phyloP scores from a whole-genome alignment of 1,139 yeast species.

The Kodamaea ohmeri region DNA sequence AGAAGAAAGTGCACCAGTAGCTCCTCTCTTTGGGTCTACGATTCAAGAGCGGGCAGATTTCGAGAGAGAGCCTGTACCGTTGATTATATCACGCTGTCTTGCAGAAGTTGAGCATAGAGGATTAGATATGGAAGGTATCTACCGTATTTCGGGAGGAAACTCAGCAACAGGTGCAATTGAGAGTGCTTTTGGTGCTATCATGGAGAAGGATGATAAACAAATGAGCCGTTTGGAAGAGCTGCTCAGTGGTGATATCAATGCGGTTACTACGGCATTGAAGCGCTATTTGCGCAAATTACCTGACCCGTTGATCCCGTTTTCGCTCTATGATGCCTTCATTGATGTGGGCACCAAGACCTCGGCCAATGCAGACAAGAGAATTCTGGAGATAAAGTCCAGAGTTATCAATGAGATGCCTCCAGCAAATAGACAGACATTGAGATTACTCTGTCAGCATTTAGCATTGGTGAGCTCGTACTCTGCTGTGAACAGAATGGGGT shows the following conservation, averaged over 20 bases:
- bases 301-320: slow-evolving; percentile 76
- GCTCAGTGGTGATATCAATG: slow-evolving; percentile 72
- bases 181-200: slow-evolving; percentile 37
- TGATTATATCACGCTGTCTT: slow-evolving; percentile 70
- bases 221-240: slow-evolving; percentile 42
- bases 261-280: slow-evolving; percentile 82
- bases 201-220: slow-evolving; percentile 36
- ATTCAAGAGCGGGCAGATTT: slow-evolving; percentile 56
- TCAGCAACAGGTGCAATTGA: slow-evolving; percentile 66
- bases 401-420: slow-evolving; percentile 51
- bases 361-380: slow-evolving; percentile 28
- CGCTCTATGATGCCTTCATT: slow-evolving; percentile 65
- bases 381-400: slow-evolving; percentile 25
- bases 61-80: slow-evolving; percentile 66
- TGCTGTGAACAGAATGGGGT: slow-evolving; percentile 68
- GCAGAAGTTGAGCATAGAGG: slow-evolving; percentile 76
- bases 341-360: slow-evolving; percentile 37
- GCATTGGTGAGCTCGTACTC: slow-evolving; percentile 50
- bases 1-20: slow-evolving; percentile 14
- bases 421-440: slow-evolving; percentile 63
- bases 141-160: slow-evolving; percentile 87
- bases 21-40: slow-evolving; percentile 45
- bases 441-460: slow-evolving; percentile 61
- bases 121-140: slow-evolving; percentile 76
- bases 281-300: slow-evolving; percentile 83